phyloP scores from a whole-genome alignment of 163 green algal genomes.

The Chlamydomonas reinhardtii region DNA sequence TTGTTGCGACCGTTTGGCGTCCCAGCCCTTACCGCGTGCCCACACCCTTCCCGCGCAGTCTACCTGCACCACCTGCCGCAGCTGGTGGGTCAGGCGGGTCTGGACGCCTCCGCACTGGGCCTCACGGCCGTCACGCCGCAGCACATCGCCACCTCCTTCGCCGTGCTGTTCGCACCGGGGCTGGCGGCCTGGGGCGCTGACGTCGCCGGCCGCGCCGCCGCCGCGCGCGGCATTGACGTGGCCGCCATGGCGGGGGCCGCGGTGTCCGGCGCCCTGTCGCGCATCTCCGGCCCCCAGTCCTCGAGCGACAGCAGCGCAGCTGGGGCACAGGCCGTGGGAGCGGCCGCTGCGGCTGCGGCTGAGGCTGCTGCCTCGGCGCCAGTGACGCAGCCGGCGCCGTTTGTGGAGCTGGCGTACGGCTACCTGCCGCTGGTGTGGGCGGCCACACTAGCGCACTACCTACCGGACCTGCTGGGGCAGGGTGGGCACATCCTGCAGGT shows the following conservation, averaged over 20 bases:
- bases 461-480: slow-evolving; percentile 76
- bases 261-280: no score
- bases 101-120: slow-evolving; percentile 32
- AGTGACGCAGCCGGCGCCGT: slow-evolving; percentile 41
- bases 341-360: background rate
- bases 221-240: background rate
- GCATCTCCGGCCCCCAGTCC: no score
- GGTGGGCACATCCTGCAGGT: slow-evolving; percentile 74
- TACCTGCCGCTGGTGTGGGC: slow-evolving; percentile 81
- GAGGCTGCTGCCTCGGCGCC: background rate
- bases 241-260: no score
- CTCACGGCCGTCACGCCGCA: slow-evolving; percentile 16
- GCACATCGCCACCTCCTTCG: slow-evolving; percentile 68
- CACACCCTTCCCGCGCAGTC: slow-evolving; percentile 53
- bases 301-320: no score
- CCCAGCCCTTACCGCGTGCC: no score
- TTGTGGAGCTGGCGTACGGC: slow-evolving; percentile 73
- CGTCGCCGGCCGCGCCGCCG: slow-evolving; percentile 30
- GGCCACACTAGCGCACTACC: slow-evolving; percentile 65
- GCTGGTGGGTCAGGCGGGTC: slow-evolving; percentile 64
- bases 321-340: background rate
- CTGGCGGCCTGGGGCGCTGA: slow-evolving; percentile 62
- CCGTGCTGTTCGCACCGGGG: slow-evolving; percentile 68
- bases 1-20: no score
- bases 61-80: slow-evolving; percentile 76